Base-by-base conservation (phyloP, 2,329 filamentous ascomycete genomes). In the Colletotrichum sp. region DNA sequence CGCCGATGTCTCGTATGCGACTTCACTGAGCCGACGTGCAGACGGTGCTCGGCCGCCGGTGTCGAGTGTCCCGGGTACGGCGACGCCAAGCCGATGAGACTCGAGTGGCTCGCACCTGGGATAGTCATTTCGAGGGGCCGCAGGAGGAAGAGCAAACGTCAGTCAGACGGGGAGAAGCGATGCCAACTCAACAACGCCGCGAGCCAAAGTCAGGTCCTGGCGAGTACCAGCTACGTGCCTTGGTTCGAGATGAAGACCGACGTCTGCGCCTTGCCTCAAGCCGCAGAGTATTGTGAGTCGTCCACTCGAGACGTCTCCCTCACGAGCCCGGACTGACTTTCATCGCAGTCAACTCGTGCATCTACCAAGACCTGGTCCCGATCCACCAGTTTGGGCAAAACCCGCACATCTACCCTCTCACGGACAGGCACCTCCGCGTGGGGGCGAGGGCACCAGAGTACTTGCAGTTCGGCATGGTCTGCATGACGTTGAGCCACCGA, bases 401-500 rank as follows among this genome's bases (percentile, higher is more conserved):
- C 59, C 76, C 78, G 36, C 75, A 80, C 72, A 68, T 84, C 57
- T 83, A 81, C 68, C 68, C 55, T 4, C 76, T 84, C 62, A 79
- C 81, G 3, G 71, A 32, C 5, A 68, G 12, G 15, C 63, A 72
- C 44, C 24, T 72, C 36, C 63, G 49, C 12, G 32, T 63, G 15
- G 70, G 32, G 15, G 52, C 63, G 16, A 49, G 26, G 52, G 18
- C 18, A 16, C 70, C 70, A 8, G 63, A 67, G 10, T 62, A 68
- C 21, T 18, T 72, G 6, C 49, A 32, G 32, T 55, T 68, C 30
- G 78, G 79, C n/a, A 78, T 83, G 12, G 70, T 84, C 39, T 83
- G 83, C 72, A 80, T 83, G 78, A 78, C 80, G 6, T 65, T 85
- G 16, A 82, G 79, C 39, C 84, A 86, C 67, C 80, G 81, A 55